A percentile compares a stretch with the other conserved stretches of the same genome.
These are phyloP conservation scores for Thozetella sp. DNA, from an alignment of 495 filamentous ascomycete species.

Conservation along the genomic window DNA sequence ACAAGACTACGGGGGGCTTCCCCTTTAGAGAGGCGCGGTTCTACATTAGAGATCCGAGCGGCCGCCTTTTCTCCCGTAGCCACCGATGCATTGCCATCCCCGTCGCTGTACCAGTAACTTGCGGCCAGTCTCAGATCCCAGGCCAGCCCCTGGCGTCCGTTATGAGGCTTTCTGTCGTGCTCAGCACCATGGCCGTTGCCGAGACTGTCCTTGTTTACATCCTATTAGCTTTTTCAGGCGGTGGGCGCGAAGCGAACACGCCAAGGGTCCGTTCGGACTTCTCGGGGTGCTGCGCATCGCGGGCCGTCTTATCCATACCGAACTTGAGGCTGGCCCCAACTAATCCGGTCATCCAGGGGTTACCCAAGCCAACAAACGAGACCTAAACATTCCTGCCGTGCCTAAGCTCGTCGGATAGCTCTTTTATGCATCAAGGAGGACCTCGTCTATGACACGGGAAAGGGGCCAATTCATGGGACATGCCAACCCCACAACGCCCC, in stretches of 20 bases:
- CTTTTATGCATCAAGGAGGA: too few species aligned
- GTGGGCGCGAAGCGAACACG: slow-evolving; percentile 6
- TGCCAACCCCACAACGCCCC: too few species aligned
- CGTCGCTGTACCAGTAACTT: slow-evolving; percentile 9
- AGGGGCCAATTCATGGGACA: too few species aligned
- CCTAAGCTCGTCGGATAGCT: not conserved
- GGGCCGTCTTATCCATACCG: slow-evolving; percentile 2
- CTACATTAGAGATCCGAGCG: slow-evolving; percentile 6
- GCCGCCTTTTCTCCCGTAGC: slow-evolving; percentile 16
- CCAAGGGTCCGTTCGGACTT: slow-evolving; percentile 1
- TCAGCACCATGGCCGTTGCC: not conserved
- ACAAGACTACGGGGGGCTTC: slow-evolving; percentile 13
- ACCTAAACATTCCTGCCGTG: not conserved
- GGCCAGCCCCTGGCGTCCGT: not conserved
- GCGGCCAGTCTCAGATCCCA: slow-evolving; percentile 4
- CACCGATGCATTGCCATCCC: slow-evolving; percentile 14
- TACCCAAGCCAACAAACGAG: not conserved
- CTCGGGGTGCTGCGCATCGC: not conserved
- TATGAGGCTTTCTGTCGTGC: slow-evolving; percentile 4
- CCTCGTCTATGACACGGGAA: too few species aligned
- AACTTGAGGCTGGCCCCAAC: not conserved
- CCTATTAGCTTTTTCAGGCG: not conserved
- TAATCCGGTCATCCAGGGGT: slow-evolving; percentile 2
- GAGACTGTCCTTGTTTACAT: slow-evolving; percentile 4
- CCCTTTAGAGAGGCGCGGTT: slow-evolving; percentile 3